Evolutionary conservation across 2,329 filamentous ascomycete species (phyloP).

Genomic region (Bipolaris oryzae): DNA sequence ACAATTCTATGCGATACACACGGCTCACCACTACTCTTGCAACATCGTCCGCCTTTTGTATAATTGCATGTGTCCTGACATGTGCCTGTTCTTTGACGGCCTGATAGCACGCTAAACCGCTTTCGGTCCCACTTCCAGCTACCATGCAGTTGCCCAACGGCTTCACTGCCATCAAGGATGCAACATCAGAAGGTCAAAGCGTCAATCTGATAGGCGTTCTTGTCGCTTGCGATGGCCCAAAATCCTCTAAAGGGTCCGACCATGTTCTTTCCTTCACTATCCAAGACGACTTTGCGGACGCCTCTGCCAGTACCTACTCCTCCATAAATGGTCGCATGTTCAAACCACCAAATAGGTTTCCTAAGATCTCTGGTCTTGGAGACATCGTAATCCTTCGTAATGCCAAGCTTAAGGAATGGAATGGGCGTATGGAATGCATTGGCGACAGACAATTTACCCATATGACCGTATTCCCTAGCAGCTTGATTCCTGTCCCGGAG

Average conservation of each 20-base stretch:
- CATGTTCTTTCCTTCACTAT: constrained; percentile 47
- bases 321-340: constrained; percentile 37
- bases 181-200: constrained; percentile 21
- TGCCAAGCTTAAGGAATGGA: constrained; percentile 31
- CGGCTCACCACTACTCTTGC: background rate
- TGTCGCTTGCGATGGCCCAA: constrained; percentile 64
- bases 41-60: background rate
- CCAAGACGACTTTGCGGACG: constrained; percentile 44
- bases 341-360: constrained; percentile 40
- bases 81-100: constrained; percentile 5
- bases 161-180: constrained; percentile 56
- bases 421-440: constrained; percentile 18
- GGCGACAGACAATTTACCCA: background rate
- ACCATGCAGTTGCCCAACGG: constrained; percentile 33
- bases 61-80: background rate
- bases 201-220: constrained; percentile 74
- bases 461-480: constrained; percentile 26
- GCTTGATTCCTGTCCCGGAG: constrained; percentile 26
- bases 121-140: constrained; percentile 10
- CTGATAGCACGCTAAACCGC: constrained; percentile 22
- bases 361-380: constrained; percentile 54
- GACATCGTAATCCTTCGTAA: constrained; percentile 69
- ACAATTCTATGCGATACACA: background rate
- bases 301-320: constrained; percentile 20
- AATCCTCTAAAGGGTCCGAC: constrained; percentile 61